Conservation (phyloP, 1,139 yeast genomes). For the Sugiyamaella pinicola region DNA sequence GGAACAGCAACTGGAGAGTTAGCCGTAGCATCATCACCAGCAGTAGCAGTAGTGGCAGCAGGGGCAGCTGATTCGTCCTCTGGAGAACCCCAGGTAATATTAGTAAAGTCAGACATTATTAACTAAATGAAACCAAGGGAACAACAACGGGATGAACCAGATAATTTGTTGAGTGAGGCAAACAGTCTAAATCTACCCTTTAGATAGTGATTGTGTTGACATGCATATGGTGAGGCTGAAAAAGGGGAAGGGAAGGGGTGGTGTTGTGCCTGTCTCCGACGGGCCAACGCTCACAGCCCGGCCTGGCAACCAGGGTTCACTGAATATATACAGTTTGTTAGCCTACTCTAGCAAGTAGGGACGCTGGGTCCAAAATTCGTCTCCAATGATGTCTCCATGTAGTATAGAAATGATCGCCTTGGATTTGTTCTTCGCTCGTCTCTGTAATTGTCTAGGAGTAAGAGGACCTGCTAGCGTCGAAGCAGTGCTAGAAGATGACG, state of each 20-base stretch:
- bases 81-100: slow-evolving; percentile 8
- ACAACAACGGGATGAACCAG: background rate
- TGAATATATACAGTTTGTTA: no score
- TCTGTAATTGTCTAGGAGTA: slow-evolving; percentile 54
- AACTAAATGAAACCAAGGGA: background rate
- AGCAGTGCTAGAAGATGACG: background rate
- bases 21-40: background rate
- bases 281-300: no score
- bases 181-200: background rate
- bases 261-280: no score
- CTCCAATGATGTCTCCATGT: slow-evolving; percentile 46
- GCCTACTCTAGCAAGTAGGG: slow-evolving; percentile 23
- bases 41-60: background rate
- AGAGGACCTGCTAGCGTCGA: background rate
- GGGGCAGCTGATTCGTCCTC: background rate
- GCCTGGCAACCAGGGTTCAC: no score
- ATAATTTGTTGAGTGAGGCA: background rate
- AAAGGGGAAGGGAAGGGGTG: background rate
- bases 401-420: slow-evolving; percentile 51
- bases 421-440: slow-evolving; percentile 51
- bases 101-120: slow-evolving; percentile 11
- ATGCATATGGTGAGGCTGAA: background rate
- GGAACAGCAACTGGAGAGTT: background rate
- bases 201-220: background rate
- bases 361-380: slow-evolving; percentile 36